Evolutionary conservation across 148 eudicot species (phyloP).

Genomic region (Amaranthus palmeri): DNA sequence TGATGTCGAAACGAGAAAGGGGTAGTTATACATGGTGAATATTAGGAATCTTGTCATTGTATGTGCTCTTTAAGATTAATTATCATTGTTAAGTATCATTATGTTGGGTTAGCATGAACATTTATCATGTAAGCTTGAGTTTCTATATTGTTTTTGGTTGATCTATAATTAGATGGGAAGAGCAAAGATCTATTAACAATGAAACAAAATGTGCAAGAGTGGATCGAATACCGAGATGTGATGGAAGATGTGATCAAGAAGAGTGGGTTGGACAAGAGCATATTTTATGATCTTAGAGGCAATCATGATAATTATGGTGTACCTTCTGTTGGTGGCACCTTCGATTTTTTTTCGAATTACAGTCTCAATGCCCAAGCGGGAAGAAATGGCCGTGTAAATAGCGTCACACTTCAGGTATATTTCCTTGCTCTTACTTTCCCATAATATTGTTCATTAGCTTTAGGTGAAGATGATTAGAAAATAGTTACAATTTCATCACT

Average conservation of each 20-base stretch:
- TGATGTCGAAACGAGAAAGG: neutral
- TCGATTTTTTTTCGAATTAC: constrained; percentile 75
- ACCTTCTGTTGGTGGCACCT: constrained; percentile 48
- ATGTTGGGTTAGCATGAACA: neutral
- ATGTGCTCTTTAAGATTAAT: neutral
- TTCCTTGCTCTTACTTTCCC: constrained; percentile 5
- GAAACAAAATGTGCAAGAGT: constrained; percentile 85
- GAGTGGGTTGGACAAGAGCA: constrained; percentile 71
- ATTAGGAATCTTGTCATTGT: neutral
- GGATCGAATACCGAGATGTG: constrained; percentile 72
- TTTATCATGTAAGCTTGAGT: neutral
- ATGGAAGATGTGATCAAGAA: constrained; percentile 62
- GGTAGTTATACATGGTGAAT: no score
- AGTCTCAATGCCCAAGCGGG: constrained; percentile 66
- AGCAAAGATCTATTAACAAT: constrained; percentile 81
- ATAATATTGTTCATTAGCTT: neutral
- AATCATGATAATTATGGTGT: constrained; percentile 95
- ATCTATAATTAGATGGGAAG: constrained; percentile 59
- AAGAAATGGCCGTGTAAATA: constrained; percentile 63
- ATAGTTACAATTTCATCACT: neutral
- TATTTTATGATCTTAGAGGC: constrained; percentile 83
- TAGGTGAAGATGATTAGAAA: neutral
- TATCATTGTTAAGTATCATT: neutral
- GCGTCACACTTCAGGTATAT: constrained; percentile 69
- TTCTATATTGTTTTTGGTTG: constrained; percentile 4